Base-by-base conservation (phyloP, 805 yeast species). In the Spathaspora sp. region DNA sequence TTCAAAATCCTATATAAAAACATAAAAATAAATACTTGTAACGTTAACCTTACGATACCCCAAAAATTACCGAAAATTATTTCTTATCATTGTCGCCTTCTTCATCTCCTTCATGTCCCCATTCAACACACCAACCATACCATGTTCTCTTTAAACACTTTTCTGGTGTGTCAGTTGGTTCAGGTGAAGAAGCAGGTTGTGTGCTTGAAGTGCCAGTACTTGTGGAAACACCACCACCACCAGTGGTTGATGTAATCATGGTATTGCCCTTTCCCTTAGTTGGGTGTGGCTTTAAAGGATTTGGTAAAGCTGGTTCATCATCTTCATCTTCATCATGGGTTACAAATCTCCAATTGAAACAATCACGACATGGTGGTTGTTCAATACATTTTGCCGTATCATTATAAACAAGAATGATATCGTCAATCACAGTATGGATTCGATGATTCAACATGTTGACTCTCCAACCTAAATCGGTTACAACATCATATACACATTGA, bases 381-480 rank as follows among this genome's bases (percentile, higher is more conserved):
- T 76, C 79, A 16, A 70, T 73, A 64, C 98, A 93, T 32, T 65
- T 64, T 0, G 98, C 92, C 0, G 96, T 87, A 43, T 77, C 81
- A 57, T 93, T 90, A 66, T 92, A 91, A 2, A 71, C 78, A 60
- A 76, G 64, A 12, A 94, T 72, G 7, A 94, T 80, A 14, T 87
- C 87, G 64, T 89, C 96, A 48, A 94, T 89, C 2, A 94, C 96
- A 0, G 91, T 87, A 60, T 88, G 94, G 49, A 94, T 89, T 44
- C 97, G 76, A 67, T 94, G 99, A 67, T 93, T 90, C 55, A 88
- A 75, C 67, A 94, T 70, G 60, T 86, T 90, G 14, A 92, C 92
- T 61, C 83, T 86, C 97, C 97, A 93, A 2, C 97, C 97, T 56
- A 79, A 72, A 59, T 94, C 98, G 2, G 79, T 78, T 11, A 92